Percentiles rank a stretch among this genome's conserved stretches.
Evolutionary conservation across 768 basidiomycete species (phyloP).

Genomic region (Suillus fuscotomentosus): DNA sequence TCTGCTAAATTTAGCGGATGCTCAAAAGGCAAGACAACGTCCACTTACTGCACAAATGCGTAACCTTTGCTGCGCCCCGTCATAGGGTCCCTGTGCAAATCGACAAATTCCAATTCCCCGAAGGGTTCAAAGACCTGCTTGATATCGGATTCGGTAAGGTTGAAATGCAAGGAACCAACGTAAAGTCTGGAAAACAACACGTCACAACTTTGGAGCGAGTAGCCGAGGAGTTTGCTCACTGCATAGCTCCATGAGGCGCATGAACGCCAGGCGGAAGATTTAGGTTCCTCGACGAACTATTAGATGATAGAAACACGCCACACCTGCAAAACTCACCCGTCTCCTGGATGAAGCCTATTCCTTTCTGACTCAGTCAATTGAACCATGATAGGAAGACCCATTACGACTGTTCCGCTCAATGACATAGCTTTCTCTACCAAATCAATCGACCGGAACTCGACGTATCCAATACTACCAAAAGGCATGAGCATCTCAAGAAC

Average conservation of each 20-base stretch:
- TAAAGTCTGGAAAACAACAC: slow-evolving; percentile 63
- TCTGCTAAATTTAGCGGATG: slow-evolving; percentile 36
- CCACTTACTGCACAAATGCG: slow-evolving; percentile 89
- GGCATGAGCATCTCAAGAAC: slow-evolving; percentile 5
- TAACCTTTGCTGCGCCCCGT: slow-evolving; percentile 97
- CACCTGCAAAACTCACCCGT: slow-evolving; percentile 55
- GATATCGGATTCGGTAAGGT: slow-evolving; percentile 95
- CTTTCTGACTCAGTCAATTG: slow-evolving; percentile 97
- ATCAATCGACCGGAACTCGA: slow-evolving; percentile 91
- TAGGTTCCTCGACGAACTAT: slow-evolving; percentile 52
- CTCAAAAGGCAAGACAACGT: not conserved
- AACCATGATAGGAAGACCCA: slow-evolving; percentile 97
- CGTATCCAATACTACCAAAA: slow-evolving; percentile 84
- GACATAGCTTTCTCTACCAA: slow-evolving; percentile 88
- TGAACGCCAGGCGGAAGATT: slow-evolving; percentile 85
- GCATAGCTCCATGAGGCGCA: slow-evolving; percentile 80
- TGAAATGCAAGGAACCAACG: slow-evolving; percentile 96
- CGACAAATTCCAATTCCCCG: slow-evolving; percentile 97
- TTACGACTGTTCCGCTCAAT: slow-evolving; percentile 92
- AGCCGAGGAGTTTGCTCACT: slow-evolving; percentile 46
- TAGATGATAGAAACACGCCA: slow-evolving; percentile 10
- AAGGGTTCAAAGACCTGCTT: slow-evolving; percentile 99
- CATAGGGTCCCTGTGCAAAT: slow-evolving; percentile 93
- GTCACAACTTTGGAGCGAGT: slow-evolving; percentile 1
- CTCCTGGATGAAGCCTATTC: slow-evolving; percentile 85